These are phyloP conservation scores for Venturia pyrina DNA, from an alignment of 2,329 filamentous ascomycete genomes.

Conservation along the genomic window DNA sequence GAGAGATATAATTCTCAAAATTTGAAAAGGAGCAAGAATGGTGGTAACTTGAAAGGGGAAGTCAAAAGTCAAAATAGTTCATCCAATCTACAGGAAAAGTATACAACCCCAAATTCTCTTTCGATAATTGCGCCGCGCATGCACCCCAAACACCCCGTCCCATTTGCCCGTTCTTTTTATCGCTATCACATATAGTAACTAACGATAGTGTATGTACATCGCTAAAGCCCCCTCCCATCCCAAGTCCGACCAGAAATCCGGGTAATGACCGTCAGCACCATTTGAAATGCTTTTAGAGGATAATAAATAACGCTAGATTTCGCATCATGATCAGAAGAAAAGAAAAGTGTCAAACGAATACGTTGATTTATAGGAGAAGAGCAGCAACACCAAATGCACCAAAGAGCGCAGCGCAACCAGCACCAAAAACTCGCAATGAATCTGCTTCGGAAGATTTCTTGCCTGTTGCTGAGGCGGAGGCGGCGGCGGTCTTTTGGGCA, in stretches of 20 bases:
- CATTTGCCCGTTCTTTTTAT: background rate
- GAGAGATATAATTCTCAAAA: too few species aligned
- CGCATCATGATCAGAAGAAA: background rate
- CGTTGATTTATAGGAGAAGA: background rate
- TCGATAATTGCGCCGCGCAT: background rate
- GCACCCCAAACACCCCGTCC: background rate
- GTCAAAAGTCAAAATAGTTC: background rate
- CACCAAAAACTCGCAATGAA: background rate
- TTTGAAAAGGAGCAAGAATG: too few species aligned
- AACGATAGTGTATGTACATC: background rate
- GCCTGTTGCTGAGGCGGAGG: background rate
- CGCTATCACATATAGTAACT: background rate
- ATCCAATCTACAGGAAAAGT: background rate
- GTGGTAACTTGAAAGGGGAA: too few species aligned
- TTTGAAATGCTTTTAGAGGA: background rate
- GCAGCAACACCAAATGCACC: constrained; percentile 8
- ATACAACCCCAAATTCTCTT: background rate
- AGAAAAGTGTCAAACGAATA: background rate
- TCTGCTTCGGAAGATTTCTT: constrained; percentile 5
- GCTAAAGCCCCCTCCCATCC: background rate
- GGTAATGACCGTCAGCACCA: constrained; percentile 3
- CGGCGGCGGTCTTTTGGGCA: background rate
- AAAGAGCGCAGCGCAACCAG: background rate
- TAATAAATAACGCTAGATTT: background rate
- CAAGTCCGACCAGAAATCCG: background rate